Conservation (phyloP, 2,329 filamentous ascomycete species). For the Epichloe sp. region DNA sequence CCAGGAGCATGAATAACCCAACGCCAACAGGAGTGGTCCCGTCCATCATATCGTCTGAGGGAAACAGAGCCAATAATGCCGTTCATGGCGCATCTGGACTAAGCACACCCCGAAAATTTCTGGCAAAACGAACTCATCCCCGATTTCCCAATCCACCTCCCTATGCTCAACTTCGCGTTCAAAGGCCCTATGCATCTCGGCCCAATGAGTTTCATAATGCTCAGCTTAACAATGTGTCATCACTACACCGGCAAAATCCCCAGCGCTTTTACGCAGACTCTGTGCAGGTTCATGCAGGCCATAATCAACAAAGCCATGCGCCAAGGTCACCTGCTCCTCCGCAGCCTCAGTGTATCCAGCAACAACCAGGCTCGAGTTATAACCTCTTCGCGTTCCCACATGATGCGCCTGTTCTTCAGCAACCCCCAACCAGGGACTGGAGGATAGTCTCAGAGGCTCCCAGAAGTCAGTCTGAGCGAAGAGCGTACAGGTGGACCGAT, state of each 20-base stretch:
- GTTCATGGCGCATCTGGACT: background rate
- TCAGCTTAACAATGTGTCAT: background rate
- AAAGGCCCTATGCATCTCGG: background rate
- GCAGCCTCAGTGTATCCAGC: background rate
- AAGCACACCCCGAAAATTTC: background rate
- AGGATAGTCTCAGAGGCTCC: background rate
- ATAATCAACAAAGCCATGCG: background rate
- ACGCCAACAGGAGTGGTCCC: background rate
- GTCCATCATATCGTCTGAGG: background rate
- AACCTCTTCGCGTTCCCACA: background rate
- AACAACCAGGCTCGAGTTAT: background rate
- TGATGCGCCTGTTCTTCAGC: background rate
- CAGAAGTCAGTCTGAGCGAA: background rate
- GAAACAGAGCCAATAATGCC: background rate
- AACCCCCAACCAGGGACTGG: background rate
- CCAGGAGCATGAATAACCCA: conserved; percentile 5
- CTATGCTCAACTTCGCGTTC: background rate
- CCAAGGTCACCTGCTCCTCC: background rate
- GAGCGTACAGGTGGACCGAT: background rate
- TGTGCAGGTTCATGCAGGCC: background rate
- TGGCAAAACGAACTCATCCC: conserved; percentile 5
- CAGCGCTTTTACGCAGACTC: background rate
- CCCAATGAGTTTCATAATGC: background rate
- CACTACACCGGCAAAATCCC: background rate
- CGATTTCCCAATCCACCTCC: background rate